Conservation (phyloP, 495 filamentous ascomycete genomes). For the Penicillium lividum region DNA sequence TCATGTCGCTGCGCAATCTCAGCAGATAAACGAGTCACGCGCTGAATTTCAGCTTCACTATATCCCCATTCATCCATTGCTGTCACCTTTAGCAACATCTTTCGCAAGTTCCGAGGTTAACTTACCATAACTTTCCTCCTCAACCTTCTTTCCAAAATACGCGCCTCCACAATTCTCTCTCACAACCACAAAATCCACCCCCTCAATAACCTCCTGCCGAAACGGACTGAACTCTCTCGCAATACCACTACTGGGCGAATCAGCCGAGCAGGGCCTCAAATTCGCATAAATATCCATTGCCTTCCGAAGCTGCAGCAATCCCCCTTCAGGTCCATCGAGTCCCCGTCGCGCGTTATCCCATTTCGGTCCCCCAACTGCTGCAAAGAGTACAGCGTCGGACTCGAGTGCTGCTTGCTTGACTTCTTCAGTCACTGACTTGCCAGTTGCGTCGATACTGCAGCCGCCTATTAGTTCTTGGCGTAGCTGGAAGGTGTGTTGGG, state of each 20-base stretch:
- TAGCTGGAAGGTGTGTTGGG: slow-evolving; percentile 39
- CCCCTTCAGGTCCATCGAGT: slow-evolving; percentile 48
- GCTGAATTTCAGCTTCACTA: slow-evolving; percentile 45
- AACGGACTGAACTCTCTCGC: slow-evolving; percentile 46
- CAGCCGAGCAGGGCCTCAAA: slow-evolving; percentile 48
- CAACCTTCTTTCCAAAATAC: slow-evolving; percentile 53
- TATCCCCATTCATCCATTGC: slow-evolving; percentile 54
- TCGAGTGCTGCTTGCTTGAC: slow-evolving; percentile 44
- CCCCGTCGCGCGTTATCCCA: slow-evolving; percentile 47
- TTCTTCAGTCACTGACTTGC: slow-evolving; percentile 44
- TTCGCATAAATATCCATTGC: slow-evolving; percentile 55
- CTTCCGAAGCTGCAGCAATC: slow-evolving; percentile 46
- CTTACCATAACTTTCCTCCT: slow-evolving; percentile 44
- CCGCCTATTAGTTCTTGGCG: slow-evolving; percentile 51
- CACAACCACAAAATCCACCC: slow-evolving; percentile 52
- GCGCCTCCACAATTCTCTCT: slow-evolving; percentile 55
- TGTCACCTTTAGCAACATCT: slow-evolving; percentile 2
- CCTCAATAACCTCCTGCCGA: slow-evolving; percentile 45
- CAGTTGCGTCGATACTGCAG: slow-evolving; percentile 47
- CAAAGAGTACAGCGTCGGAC: slow-evolving; percentile 52
- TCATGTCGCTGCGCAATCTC: slow-evolving; percentile 46
- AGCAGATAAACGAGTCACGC: slow-evolving; percentile 48
- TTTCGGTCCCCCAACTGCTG: slow-evolving; percentile 52
- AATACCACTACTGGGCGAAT: slow-evolving; percentile 39
- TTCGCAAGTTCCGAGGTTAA: not conserved